phyloP scores from a whole-genome alignment of 169 alveolate genomes.

The Cryptosporidium parvum region DNA sequence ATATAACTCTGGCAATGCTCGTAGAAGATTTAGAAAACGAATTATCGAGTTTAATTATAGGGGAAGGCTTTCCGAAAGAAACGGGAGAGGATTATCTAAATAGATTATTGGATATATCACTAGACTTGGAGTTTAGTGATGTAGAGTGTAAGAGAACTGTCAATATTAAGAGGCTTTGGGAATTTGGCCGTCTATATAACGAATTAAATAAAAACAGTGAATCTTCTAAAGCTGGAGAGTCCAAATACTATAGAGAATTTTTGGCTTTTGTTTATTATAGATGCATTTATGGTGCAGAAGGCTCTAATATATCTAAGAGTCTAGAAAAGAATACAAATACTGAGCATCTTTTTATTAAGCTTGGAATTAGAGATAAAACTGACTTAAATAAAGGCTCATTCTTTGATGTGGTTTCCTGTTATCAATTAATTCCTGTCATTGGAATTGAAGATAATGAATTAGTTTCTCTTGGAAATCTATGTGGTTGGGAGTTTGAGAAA shows the following conservation, averaged over 20 bases:
- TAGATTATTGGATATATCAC: slow-evolving; percentile 7
- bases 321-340: background rate
- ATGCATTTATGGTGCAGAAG: slow-evolving; percentile 18
- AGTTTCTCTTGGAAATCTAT: slow-evolving; percentile 16
- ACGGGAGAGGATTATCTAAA: slow-evolving; percentile 1
- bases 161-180: slow-evolving; percentile 33
- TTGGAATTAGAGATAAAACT: background rate
- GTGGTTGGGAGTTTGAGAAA: slow-evolving; percentile 21
- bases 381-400: background rate
- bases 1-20: background rate
- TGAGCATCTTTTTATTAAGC: background rate
- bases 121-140: slow-evolving; percentile 5
- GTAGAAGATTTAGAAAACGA: background rate
- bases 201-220: background rate
- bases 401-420: slow-evolving; percentile 26
- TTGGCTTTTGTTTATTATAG: slow-evolving; percentile 25
- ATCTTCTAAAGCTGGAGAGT: slow-evolving; percentile 1
- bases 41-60: background rate
- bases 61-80: background rate
- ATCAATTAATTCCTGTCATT: slow-evolving; percentile 24
- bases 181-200: slow-evolving; percentile 10
- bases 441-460: slow-evolving; percentile 36
- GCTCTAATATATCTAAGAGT: background rate
- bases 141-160: background rate
- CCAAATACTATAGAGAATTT: slow-evolving; percentile 26